Base-by-base conservation (phyloP, 2,329 filamentous ascomycete species). In the Incumbomyces lentus region DNA sequence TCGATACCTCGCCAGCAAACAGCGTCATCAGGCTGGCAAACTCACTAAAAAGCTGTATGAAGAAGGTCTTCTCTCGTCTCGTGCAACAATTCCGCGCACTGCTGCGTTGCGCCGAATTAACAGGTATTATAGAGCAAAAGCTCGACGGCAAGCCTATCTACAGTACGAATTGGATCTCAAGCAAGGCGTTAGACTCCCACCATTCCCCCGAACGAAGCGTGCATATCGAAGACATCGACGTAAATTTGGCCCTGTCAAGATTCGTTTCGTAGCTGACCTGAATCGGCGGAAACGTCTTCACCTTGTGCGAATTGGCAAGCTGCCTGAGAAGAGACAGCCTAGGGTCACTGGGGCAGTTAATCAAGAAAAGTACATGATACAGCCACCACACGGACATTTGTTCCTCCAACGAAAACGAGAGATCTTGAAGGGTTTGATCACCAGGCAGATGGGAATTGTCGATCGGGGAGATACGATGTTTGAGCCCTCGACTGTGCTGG, bases 251-350 rank as follows among this genome's bases (percentile, higher is more conserved):
- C 26, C 26, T 7, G 10, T n/a, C 13, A 8, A 33, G 10, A n/a
- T 42, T 32, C 40, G 40, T 2, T 42, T 42, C 30, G 16, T 42
- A 6, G 40, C 40, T 18, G 40, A 42, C 30, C n/a, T 42, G 8
- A 42, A 42, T 16, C 12, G 40, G 4, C 26, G 32, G 6, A 26
- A 16, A 4, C 7, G 8, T 17, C 22, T 7, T n/a, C 13, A 42
- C 32, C 29, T 42, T 16, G 19, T 42, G 8, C 17, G 40, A 11
- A 26, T 26, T 19, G 40, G 40, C 29, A 14, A n/a, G 16, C 7
- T 42, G n/a, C 10, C 29, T 11, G 40, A 42, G 18, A 42, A 33
- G 30, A 22, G 40, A 33, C 26, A 29, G 18, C 40, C 40, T 6
- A 14, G 3, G 33, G 30, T 42, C 33, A 35, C 33, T n/a, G 33